Evolutionary conservation across 2,329 filamentous ascomycete genomes (phyloP), one percentile per base, ranked within the genome.

Genomic region (Fusarium dimerum): DNA sequence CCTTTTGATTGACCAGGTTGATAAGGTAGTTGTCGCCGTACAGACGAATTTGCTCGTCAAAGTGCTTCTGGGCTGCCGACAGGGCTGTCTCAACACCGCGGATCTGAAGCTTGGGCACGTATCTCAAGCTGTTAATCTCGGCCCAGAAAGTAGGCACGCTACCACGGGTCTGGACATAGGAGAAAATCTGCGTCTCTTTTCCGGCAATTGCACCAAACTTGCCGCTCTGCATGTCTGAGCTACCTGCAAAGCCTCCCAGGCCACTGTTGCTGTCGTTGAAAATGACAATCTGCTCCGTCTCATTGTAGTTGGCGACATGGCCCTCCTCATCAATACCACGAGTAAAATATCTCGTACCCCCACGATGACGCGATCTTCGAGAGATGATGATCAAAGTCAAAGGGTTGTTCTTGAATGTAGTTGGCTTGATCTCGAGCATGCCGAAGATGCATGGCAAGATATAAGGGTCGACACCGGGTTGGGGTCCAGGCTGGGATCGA

Each of bases 11-110:
- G 65, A 99, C 94, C 26, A 99, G 78, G 69, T 99, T 99, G 71
- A 99, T 92, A 52, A 99, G 80, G 74, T 94, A 97, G 69, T 97
- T 97, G 70, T 97, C 94, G 54, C 94, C 94, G 65, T 99, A 99
- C 29, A 96, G 76, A 51, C 83, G 81, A 63, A 99, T 94, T 73
- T 99, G 95, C 74, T 99, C 92, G 47, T 90, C 82, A 68, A 99
- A 97, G 72, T 99, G 94, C 62, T 86, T 87, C 65, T 84, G 85
- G 7, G 94, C 91, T 1, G 94, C 90, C 30, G 86, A 78, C 1
- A 90, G 73, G 1, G 92, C 92, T 3, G 85, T 85, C 57, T 97
- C 92, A 38, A 95, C 85, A 26, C 89, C 86, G 40, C 92, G 88
- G 47, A 97, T 85, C 68, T 96, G 89, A 8, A 99, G 82, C 68